phyloP scores from a whole-genome alignment of 2,329 filamentous ascomycete species.

The Ascomycota sp. region DNA sequence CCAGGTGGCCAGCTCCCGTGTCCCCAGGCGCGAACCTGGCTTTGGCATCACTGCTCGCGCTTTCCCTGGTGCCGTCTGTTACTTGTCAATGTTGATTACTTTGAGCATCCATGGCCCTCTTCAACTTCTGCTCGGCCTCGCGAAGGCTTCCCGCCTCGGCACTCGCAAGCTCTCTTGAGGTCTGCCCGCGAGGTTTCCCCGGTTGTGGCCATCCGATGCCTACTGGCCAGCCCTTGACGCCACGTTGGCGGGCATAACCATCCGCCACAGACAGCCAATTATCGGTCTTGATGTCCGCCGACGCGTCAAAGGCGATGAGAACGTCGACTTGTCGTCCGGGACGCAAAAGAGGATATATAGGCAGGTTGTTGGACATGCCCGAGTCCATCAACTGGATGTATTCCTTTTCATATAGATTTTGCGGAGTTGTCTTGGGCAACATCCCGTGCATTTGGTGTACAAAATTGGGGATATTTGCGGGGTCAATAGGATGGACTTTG shows the following conservation, averaged over 20 bases:
- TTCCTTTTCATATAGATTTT: slow-evolving; percentile 47
- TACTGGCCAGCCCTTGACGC: slow-evolving; percentile 84
- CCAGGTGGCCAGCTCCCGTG: slow-evolving; percentile 39
- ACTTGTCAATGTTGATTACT: slow-evolving; percentile 9
- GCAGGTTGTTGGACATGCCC: slow-evolving; percentile 95
- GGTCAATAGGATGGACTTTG: slow-evolving; percentile 88
- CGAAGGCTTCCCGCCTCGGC: slow-evolving; percentile 40
- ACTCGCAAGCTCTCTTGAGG: slow-evolving; percentile 40
- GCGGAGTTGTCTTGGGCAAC: slow-evolving; percentile 58
- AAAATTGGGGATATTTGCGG: slow-evolving; percentile 79
- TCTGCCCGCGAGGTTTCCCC: slow-evolving; percentile 35
- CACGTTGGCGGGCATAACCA: slow-evolving; percentile 76
- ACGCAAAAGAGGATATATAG: slow-evolving; percentile 81
- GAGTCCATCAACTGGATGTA: slow-evolving; percentile 86
- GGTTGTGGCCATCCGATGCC: slow-evolving; percentile 79
- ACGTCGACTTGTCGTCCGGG: slow-evolving; percentile 79
- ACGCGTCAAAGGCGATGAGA: slow-evolving; percentile 82
- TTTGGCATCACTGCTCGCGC: slow-evolving; percentile 9
- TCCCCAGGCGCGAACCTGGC: slow-evolving; percentile 20
- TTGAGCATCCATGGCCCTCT: slow-evolving; percentile 33
- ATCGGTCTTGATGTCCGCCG: slow-evolving; percentile 77
- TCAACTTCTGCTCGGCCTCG: slow-evolving; percentile 43
- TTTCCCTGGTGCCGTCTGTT: slow-evolving; percentile 6
- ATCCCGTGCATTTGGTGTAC: slow-evolving; percentile 59
- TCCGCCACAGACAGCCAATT: slow-evolving; percentile 94